Evolutionary conservation across 768 basidiomycete species (phyloP), one percentile per base, ranked within the genome.

Genomic region (Mycena vitilis): DNA sequence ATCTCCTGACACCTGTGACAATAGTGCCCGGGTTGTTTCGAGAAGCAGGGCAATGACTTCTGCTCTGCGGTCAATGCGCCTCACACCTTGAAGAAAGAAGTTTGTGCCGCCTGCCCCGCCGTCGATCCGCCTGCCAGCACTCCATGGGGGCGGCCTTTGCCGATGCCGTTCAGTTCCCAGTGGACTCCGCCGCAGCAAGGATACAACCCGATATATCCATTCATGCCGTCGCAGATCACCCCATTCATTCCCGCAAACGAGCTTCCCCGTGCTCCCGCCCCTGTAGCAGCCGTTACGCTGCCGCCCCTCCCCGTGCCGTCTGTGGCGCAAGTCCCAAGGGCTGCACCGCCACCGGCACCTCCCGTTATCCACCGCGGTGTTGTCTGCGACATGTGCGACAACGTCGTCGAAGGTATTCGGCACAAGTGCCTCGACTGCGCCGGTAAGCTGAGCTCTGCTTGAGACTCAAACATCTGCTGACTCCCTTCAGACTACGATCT

Each of bases 381-480:
- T n/a, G 53, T 83, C 11, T 96, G 94, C 76, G 91, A 95, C 76
- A 73, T 72, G 18, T 96, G 94, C 77, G 71, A 83, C 7, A 71
- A 78, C 23, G 84, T 78, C 5, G 83, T 95, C 45, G 80, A 85
- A 63, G 94, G 94, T 13, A 75, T 88, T 62, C 84, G 95, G 51
- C 89, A 93, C 77, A 95, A 95, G 78, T 95, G 94, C 73, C 78
- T 93, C 23, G 91, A 93, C 71, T 95, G 94, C 76, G 82, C 84
- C 55, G 84, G 91, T 92, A 75, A 60, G 84, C 78, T 53, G 15
- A 30, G 30, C 5, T 49, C 37, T 47, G 23, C 22, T 69, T 5
- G 18, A 25, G 0, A 18, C 2, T 45, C 1, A 8, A 22, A 49
- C 56, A 34, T 20, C 22, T 65, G 25, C 52, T 54, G 36, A 65